Evolutionary conservation across 306 rosid genomes (phyloP), one percentile per base, ranked within the genome.

Genomic region (Hylodesmum podocarpum): DNA sequence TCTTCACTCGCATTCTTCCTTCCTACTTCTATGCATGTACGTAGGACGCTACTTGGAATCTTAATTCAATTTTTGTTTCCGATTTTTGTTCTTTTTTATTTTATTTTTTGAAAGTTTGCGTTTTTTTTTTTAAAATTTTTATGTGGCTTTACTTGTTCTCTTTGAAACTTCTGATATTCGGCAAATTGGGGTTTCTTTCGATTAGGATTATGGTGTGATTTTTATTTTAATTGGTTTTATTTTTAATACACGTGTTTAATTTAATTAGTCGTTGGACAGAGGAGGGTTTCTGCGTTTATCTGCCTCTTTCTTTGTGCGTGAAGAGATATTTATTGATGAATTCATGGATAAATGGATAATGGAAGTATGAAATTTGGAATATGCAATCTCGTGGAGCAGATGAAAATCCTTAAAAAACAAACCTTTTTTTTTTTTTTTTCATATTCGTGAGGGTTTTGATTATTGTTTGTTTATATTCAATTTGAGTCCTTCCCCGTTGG

Each of bases 1-100:
- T 78, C 67, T 61, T 73, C 78, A 36, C 49, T 81, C 49, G 57
- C 85, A 84, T 84, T 84, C 81, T 54, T 73, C 40, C 16, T 49
- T 40, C 12, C 34, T 59, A 11, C 76, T 41, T 1, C 39, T 71
- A 76, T 71, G 77, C 77, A 73, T 8, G 72, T 63, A 67, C 4
- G 54, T 54, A n/a, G n/a, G 21, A 4, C n/a, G 8, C 39, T 50
- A 44, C 62, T 71, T 55, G 27, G 34, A 33, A 59, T 75, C 44
- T 70, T 24, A 6, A 18, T 41, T 75, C 31, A 5, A 12, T 41
- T 76, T 16, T 39, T 39, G 28, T 16, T 55, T 27, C 31, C 12
- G 5, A 22, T 44, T 71, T 43, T 62, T 49, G 4, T 12, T 14
- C 40, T 16, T 63, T 14, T 9, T 43, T 5, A 4, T 28, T 2